Percentiles rank a stretch among this genome's conserved stretches.
Conservation (phyloP, 257 asterid genomes). For the Phtheirospermum japonicum region DNA sequence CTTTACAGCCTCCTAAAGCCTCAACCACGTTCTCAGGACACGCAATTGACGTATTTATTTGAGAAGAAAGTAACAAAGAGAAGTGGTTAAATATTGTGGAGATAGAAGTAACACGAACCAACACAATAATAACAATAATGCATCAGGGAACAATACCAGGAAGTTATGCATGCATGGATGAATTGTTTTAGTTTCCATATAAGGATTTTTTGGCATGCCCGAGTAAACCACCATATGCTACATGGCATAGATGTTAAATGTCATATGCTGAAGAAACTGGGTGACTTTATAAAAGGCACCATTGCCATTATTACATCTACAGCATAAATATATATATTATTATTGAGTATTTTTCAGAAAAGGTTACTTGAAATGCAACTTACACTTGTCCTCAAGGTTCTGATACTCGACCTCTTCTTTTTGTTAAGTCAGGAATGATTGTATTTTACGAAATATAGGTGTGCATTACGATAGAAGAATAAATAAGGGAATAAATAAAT, state of each 20-base stretch:
- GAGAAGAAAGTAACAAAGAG: constrained; percentile 17
- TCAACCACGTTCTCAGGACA: constrained; percentile 79
- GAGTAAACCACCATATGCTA: constrained; percentile 7
- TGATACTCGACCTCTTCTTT: constrained; percentile 47
- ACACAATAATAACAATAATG: neutral
- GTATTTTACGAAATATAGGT: constrained; percentile 47
- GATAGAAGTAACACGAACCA: neutral
- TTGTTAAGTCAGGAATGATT: constrained; percentile 51
- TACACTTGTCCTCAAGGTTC: constrained; percentile 58
- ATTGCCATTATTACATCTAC: constrained; percentile 13
- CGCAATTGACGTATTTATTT: constrained; percentile 61
- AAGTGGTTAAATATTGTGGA: neutral
- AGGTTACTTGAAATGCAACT: constrained; percentile 47
- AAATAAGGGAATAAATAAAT: no score
- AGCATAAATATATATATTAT: constrained; percentile 7
- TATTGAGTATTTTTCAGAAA: constrained; percentile 26
- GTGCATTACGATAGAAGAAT: no score
- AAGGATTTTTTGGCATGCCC: neutral
- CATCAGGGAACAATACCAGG: constrained; percentile 6
- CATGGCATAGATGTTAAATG: neutral
- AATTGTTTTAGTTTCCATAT: no score
- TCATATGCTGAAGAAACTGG: constrained; percentile 21
- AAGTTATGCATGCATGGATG: neutral
- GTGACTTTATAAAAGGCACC: neutral
- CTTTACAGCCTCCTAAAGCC: constrained; percentile 57